Evolutionary conservation across 78 protist genomes (phyloP).

Genomic region (Mastigamoeba balamuthi): DNA sequence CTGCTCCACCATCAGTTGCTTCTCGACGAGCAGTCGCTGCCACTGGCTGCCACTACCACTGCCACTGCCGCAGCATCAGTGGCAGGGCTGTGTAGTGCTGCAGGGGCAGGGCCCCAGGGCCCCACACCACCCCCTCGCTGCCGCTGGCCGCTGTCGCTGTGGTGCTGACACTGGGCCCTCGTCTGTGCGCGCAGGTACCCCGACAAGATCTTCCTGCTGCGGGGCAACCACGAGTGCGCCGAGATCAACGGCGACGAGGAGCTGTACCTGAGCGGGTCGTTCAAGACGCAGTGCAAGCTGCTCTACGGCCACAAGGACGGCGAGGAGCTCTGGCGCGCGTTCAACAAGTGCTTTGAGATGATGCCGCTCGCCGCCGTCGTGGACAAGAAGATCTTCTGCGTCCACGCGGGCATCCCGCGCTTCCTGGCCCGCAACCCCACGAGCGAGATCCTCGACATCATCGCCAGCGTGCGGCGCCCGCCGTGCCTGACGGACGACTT

Average conservation of each 20-base stretch:
- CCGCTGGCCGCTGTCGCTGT: no score
- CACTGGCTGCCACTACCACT: no score
- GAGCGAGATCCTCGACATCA: neutral
- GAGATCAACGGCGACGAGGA: neutral
- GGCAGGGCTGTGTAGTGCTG: no score
- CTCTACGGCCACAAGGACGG: neutral
- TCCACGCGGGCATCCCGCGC: slow-evolving; percentile 44
- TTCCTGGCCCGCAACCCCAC: neutral
- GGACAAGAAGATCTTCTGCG: neutral
- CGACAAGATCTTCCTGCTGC: slow-evolving; percentile 5
- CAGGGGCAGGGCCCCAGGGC: no score
- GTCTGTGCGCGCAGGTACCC: slow-evolving; percentile 21
- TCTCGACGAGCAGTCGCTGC: no score
- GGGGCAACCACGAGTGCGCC: slow-evolving; percentile 63
- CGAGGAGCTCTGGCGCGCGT: neutral
- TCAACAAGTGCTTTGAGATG: neutral
- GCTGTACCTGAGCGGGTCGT: neutral
- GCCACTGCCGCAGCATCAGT: no score
- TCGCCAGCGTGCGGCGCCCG: neutral
- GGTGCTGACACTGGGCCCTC: neutral
- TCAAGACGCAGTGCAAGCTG: neutral
- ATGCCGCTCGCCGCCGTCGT: slow-evolving; percentile 29
- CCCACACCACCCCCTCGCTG: no score
- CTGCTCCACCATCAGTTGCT: no score
- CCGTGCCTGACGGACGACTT: no score